These are phyloP conservation scores for Neurospora sp. DNA, from an alignment of 495 filamentous ascomycete species.

Conservation along the genomic window DNA sequence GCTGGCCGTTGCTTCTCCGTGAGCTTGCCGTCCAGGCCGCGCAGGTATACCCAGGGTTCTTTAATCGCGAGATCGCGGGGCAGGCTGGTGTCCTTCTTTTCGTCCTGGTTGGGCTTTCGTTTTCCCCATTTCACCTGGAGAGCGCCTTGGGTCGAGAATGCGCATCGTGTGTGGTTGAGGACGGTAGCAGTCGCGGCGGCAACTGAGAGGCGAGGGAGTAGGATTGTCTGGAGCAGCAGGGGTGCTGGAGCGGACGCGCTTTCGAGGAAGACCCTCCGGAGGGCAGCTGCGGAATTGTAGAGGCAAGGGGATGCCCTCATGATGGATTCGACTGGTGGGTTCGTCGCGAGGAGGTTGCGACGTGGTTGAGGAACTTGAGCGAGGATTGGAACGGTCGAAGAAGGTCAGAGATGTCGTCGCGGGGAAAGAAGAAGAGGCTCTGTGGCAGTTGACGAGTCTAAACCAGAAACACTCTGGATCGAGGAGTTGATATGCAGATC, in stretches of 20 bases:
- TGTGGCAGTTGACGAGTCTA: background rate
- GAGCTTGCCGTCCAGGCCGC: constrained; percentile 39
- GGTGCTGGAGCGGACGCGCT: constrained; percentile 3
- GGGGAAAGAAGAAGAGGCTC: background rate
- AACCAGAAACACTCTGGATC: background rate
- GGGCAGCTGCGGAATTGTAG: constrained; percentile 29
- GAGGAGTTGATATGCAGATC: background rate
- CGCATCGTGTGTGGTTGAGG: background rate
- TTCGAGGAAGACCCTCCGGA: constrained; percentile 29
- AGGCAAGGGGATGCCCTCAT: constrained; percentile 27
- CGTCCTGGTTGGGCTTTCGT: background rate
- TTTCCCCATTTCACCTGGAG: background rate
- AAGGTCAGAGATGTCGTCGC: background rate
- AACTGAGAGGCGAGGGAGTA: constrained; percentile 7
- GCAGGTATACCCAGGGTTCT: constrained; percentile 29
- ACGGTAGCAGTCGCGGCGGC: background rate
- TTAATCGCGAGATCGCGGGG: background rate
- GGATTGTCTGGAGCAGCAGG: constrained; percentile 6
- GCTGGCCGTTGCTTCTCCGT: constrained; percentile 30
- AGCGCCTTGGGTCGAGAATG: background rate
- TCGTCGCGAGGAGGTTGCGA: background rate
- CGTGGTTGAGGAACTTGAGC: background rate
- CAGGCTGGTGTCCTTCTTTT: background rate
- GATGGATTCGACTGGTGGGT: background rate
- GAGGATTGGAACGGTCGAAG: background rate